Conservation (phyloP, 1,284 basidiomycete species). For the Boletellus deceptivus region DNA sequence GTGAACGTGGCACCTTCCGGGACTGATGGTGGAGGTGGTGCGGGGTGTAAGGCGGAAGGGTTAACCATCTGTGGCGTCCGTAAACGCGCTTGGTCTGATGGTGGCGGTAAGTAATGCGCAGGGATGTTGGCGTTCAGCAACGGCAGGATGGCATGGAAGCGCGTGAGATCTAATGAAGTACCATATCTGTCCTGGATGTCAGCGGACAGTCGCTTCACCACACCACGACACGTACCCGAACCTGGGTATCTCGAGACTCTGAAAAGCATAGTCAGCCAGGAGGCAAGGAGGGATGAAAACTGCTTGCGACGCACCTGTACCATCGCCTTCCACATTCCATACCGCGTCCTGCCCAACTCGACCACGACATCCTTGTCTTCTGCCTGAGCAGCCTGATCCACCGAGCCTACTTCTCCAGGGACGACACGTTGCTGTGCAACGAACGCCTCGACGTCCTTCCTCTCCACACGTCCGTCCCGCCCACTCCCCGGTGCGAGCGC, state of each 20-base stretch:
- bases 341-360: slow-evolving; percentile 75
- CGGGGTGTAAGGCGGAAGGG: slow-evolving; percentile 45
- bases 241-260: slow-evolving; percentile 80
- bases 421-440: slow-evolving; percentile 32
- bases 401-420: neutral
- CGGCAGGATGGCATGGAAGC: slow-evolving; percentile 69
- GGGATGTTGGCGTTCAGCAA: slow-evolving; percentile 73
- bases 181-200: slow-evolving; percentile 54
- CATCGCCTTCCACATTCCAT: slow-evolving; percentile 89
- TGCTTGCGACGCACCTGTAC: slow-evolving; percentile 49
- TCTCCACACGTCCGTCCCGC: slow-evolving; percentile 74
- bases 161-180: slow-evolving; percentile 81
- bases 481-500: slow-evolving; percentile 69
- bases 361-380: slow-evolving; percentile 46
- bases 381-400: slow-evolving; percentile 1
- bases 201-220: neutral
- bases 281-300: neutral
- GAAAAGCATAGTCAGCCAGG: slow-evolving; percentile 7
- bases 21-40: slow-evolving; percentile 39
- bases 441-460: slow-evolving; percentile 68
- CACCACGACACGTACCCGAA: slow-evolving; percentile 54
- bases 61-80: slow-evolving; percentile 46
- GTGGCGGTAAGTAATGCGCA: slow-evolving; percentile 43
- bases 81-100: slow-evolving; percentile 33
- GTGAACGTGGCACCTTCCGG: slow-evolving; percentile 53